Evolutionary conservation across 2,329 filamentous ascomycete species (phyloP).

Genomic region (Cercospora canescens): DNA sequence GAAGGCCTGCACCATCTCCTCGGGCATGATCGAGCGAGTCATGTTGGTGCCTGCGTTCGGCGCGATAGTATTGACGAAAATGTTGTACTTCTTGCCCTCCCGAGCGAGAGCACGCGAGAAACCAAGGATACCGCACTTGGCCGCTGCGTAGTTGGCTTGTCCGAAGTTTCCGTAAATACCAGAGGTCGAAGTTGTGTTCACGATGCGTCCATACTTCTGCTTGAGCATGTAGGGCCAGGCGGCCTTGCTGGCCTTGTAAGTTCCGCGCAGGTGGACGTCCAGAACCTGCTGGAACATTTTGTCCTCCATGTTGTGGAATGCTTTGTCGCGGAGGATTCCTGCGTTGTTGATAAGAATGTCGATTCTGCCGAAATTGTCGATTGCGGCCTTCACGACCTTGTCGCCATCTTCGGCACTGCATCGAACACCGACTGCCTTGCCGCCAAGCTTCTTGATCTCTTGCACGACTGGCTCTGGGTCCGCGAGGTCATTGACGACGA

Average conservation of each 20-base stretch:
- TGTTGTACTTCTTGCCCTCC: conserved; percentile 96
- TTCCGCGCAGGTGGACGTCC: conserved; percentile 89
- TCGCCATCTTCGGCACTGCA: conserved; percentile 92
- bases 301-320: conserved; percentile 97
- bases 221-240: conserved; percentile 97
- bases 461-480: conserved; percentile 88
- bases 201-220: conserved; percentile 95
- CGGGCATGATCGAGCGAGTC: conserved; percentile 90
- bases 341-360: conserved; percentile 98
- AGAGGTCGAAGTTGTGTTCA: conserved; percentile 96
- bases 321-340: conserved; percentile 96
- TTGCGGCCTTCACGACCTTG: conserved; percentile 84
- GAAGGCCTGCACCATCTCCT: conserved; percentile 97
- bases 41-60: conserved; percentile 96
- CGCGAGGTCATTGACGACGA: conserved; percentile 95
- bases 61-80: conserved; percentile 96
- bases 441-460: conserved; percentile 88
- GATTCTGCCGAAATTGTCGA: conserved; percentile 89
- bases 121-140: conserved; percentile 75
- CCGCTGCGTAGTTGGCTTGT: conserved; percentile 92
- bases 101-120: conserved; percentile 91
- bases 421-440: conserved; percentile 89
- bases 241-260: conserved; percentile 95
- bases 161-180: conserved; percentile 99
- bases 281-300: conserved; percentile 88